Evolutionary conservation across 2,329 filamentous ascomycete genomes (phyloP).

Genomic region (Ophiostoma ulmi): DNA sequence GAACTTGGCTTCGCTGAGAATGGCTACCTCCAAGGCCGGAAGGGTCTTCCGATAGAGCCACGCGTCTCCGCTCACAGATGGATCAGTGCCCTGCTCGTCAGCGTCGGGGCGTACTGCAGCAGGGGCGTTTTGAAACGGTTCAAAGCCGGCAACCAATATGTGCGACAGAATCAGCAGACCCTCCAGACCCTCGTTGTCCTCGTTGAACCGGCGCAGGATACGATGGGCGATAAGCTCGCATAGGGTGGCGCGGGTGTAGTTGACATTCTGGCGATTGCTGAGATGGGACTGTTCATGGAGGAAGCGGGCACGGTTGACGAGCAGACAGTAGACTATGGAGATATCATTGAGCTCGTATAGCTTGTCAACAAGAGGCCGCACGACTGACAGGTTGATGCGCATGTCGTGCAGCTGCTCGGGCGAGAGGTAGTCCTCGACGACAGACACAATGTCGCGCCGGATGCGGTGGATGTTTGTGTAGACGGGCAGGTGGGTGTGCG

Average conservation of each 20-base stretch:
- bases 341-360: conserved; percentile 75
- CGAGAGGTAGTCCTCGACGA: conserved; percentile 60
- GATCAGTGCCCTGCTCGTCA: conserved; percentile 30
- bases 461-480: conserved; percentile 74
- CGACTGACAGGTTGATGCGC: conserved; percentile 73
- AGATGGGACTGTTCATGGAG: conserved; percentile 70
- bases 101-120: conserved; percentile 58
- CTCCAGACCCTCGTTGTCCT: conserved; percentile 65
- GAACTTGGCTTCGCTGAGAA: conserved; percentile 73
- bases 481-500: conserved; percentile 61
- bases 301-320: conserved; percentile 78
- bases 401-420: conserved; percentile 74
- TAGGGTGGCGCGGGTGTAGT: conserved; percentile 68
- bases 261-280: conserved; percentile 74
- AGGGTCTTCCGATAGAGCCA: conserved; percentile 55
- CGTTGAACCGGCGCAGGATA: conserved; percentile 71
- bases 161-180: conserved; percentile 71
- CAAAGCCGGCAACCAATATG: conserved; percentile 76
- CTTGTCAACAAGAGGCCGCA: conserved; percentile 77
- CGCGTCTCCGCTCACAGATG: conserved; percentile 37
- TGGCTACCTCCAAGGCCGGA: conserved; percentile 76
- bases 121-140: conserved; percentile 79
- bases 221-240: conserved; percentile 77
- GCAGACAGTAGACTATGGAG: conserved; percentile 76
- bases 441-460: conserved; percentile 57